Evolutionary conservation across 768 basidiomycete genomes (phyloP).

Genomic region (Hebeloma cylindrosporum): DNA sequence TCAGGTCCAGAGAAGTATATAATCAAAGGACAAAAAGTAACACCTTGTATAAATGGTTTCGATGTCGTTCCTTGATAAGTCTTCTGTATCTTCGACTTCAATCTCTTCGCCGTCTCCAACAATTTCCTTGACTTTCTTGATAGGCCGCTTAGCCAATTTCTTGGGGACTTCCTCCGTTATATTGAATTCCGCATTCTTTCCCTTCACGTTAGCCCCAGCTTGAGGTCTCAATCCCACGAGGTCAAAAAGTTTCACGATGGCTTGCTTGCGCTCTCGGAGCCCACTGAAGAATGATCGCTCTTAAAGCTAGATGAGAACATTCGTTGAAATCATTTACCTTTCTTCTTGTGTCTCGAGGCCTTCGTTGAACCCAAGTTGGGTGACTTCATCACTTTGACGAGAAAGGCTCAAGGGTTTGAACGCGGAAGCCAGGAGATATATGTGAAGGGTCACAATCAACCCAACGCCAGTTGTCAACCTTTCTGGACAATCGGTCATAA

Average conservation of each 20-base stretch:
- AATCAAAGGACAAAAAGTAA: slow-evolving; percentile 11
- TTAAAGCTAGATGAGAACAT: neutral
- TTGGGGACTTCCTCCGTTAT: slow-evolving; percentile 42
- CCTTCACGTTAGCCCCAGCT: slow-evolving; percentile 38
- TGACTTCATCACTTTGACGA: slow-evolving; percentile 32
- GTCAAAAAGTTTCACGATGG: slow-evolving; percentile 73
- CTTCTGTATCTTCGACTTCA: slow-evolving; percentile 82
- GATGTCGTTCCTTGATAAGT: slow-evolving; percentile 77
- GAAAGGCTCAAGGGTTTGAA: slow-evolving; percentile 52
- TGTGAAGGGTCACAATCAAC: slow-evolving; percentile 73
- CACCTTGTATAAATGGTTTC: slow-evolving; percentile 85
- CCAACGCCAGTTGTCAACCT: slow-evolving; percentile 71
- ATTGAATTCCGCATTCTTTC: slow-evolving; percentile 32
- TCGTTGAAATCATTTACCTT: slow-evolving; percentile 35
- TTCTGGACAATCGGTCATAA: slow-evolving; percentile 77
- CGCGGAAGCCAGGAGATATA: slow-evolving; percentile 67
- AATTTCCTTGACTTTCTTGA: slow-evolving; percentile 59
- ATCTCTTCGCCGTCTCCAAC: slow-evolving; percentile 81
- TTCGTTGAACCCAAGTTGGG: slow-evolving; percentile 58
- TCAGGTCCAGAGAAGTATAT: slow-evolving; percentile 5
- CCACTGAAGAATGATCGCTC: slow-evolving; percentile 27
- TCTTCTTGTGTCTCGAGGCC: slow-evolving; percentile 81
- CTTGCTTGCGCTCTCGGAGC: slow-evolving; percentile 78
- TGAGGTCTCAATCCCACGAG: slow-evolving; percentile 68
- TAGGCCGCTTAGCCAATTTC: slow-evolving; percentile 37